Conservation (phyloP, 2,329 filamentous ascomycete species). For the Moelleriella libera region DNA sequence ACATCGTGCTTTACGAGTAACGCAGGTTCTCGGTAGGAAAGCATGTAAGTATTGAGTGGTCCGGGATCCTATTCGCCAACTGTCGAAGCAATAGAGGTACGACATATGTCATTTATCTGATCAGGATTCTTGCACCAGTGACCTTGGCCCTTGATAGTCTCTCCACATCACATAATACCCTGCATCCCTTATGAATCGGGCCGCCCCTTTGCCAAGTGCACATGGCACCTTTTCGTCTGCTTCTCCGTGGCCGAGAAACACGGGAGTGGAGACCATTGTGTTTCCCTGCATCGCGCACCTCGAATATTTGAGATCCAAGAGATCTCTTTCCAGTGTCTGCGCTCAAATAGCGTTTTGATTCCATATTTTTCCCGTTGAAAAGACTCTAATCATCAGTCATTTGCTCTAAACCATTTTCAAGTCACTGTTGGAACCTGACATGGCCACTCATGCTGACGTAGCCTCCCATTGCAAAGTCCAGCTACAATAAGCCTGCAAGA, state of each 20-base stretch:
- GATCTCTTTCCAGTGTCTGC: constrained; percentile 16
- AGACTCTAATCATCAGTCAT: constrained; percentile 9
- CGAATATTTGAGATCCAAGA: constrained; percentile 12
- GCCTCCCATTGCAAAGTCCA: constrained; percentile 21
- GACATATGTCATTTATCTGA: constrained; percentile 25
- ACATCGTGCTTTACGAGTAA: background rate
- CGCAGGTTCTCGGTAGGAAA: background rate
- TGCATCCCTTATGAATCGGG: constrained; percentile 11
- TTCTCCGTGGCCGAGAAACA: constrained; percentile 28
- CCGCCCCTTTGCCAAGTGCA: constrained; percentile 16
- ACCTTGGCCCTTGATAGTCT: constrained; percentile 21
- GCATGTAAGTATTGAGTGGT: background rate
- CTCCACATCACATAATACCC: constrained; percentile 14
- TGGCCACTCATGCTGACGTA: constrained; percentile 34
- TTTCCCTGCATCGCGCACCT: constrained; percentile 1
- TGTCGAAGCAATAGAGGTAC: constrained; percentile 11
- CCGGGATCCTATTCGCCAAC: background rate
- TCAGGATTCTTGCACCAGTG: constrained; percentile 35
- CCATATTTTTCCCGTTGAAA: constrained; percentile 10
- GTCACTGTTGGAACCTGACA: constrained; percentile 23
- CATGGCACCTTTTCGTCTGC: constrained; percentile 22
- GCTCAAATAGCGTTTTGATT: constrained; percentile 5
- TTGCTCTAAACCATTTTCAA: constrained; percentile 12
- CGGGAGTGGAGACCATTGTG: constrained; percentile 15
- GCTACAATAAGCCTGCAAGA: constrained; percentile 25